Conservation (phyloP, 345 rosid species). For the Syzygium oleosum region DNA sequence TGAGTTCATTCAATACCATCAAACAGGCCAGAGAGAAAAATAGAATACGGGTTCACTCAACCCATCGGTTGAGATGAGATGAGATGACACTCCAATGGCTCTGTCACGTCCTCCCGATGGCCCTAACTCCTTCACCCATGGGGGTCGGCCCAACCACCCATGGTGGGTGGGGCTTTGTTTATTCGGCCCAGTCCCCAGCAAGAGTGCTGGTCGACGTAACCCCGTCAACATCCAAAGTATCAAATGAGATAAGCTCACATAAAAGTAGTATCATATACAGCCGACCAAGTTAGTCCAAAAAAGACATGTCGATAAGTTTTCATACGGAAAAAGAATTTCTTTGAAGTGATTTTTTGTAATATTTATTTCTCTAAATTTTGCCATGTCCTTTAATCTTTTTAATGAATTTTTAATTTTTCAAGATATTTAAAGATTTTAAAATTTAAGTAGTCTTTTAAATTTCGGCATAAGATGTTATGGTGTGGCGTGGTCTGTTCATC, state of each 20-base stretch:
- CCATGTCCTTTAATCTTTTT: background rate
- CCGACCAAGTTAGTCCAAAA: background rate
- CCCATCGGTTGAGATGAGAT: background rate
- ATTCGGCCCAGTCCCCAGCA: background rate
- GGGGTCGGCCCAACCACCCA: background rate
- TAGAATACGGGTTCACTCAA: background rate
- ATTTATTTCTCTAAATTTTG: background rate
- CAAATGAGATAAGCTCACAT: background rate
- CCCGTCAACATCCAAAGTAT: background rate
- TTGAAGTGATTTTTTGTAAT: background rate
- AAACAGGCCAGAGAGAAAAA: background rate
- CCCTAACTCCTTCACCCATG: background rate
- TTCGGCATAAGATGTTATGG: background rate
- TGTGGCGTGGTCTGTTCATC: background rate
- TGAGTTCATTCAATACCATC: background rate
- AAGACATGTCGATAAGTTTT: background rate
- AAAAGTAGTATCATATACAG: background rate
- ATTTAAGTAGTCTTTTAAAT: background rate
- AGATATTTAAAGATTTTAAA: background rate
- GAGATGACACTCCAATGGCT: background rate
- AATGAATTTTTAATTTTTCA: background rate
- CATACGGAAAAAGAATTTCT: background rate
- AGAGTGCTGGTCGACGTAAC: background rate
- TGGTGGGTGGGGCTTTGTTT: background rate
- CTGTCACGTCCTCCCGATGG: background rate